Evolutionary conservation across 768 basidiomycete species (phyloP), one percentile per base, ranked within the genome.

Genomic region (Coprinopsis strossmayeri): DNA sequence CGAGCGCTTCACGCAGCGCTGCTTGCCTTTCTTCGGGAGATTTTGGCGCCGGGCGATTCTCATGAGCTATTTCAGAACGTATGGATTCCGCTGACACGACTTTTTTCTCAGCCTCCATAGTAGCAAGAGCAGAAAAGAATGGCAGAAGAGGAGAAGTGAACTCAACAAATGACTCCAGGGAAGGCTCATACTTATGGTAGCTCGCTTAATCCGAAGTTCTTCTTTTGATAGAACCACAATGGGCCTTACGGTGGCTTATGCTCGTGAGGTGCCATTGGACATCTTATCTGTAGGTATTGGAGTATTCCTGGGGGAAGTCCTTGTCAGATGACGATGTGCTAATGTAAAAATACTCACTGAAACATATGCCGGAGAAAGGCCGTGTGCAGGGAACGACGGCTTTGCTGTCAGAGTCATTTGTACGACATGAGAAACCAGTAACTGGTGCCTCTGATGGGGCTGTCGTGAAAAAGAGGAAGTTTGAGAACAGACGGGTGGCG

Each of bases 21-120:
- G 55, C 54, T 52, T 71, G 69, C 51, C 66, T 65, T 53, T 74
- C 73, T 52, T 62, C 53, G 0, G 71, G 71, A 9, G 69, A 68
- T 59, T 55, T 60, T 9, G 55, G 57, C 3, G 50, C 17, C 13
- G 50, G 44, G 15, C 45, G 48, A 15, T n/a, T 35, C 13, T 35
- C 43, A 23, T 49, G 46, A 20, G 51, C 51, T 17, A 53, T 47
- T 34, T 53, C 55, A 53, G 64, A 61, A 41, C 60, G 63, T 24
- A 61, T 50, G n/a, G 60, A 40, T 20, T 40, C 39, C 25, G 35
- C 23, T 39, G 28, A n/a, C 15, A 15, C 40, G 10, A 34, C n/a
- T 21, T 41, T 21, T 41, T 48, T 41, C 10, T 48, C 25, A 26
- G 13, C 21, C 5, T 48, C 26, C 47, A 48, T 48, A 12, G 7